phyloP scores from a whole-genome alignment of 2,329 filamentous ascomycete species.

The Sphaceloma murrayae region DNA sequence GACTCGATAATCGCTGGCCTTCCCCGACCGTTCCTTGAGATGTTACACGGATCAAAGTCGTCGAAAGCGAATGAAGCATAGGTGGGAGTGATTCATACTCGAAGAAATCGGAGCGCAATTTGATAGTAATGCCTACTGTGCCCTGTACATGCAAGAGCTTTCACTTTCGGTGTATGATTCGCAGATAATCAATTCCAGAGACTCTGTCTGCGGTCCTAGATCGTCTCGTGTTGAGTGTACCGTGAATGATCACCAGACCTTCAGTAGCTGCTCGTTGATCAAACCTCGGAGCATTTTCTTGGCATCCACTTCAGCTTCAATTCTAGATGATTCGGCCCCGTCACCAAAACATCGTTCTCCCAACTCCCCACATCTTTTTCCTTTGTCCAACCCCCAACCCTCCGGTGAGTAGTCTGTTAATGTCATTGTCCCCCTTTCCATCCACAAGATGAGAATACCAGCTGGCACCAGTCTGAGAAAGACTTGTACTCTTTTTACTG shows the following conservation, averaged over 20 bases:
- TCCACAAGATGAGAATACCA: conserved; percentile 23
- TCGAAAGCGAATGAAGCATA: too few species aligned
- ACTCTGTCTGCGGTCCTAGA: neutral
- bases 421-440: too few species aligned
- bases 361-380: neutral
- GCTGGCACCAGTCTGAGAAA: conserved; percentile 60
- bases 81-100: too few species aligned
- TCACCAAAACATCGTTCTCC: neutral
- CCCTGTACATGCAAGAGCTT: neutral
- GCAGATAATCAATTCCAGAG: too few species aligned
- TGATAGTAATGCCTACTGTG: neutral
- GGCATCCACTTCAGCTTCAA: conserved; percentile 7
- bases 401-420: too few species aligned
- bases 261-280: too few species aligned
- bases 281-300: too few species aligned
- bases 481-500: conserved; percentile 54
- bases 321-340: conserved; percentile 17
- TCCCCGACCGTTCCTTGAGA: too few species aligned
- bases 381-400: neutral
- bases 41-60: too few species aligned
- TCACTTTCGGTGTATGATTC: too few species aligned
- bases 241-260: neutral
- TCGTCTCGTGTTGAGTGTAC: neutral
- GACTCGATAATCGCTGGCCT: too few species aligned
- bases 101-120: too few species aligned